Conservation (phyloP, 2,329 filamentous ascomycete species). For the Nannizzia gypsea region DNA sequence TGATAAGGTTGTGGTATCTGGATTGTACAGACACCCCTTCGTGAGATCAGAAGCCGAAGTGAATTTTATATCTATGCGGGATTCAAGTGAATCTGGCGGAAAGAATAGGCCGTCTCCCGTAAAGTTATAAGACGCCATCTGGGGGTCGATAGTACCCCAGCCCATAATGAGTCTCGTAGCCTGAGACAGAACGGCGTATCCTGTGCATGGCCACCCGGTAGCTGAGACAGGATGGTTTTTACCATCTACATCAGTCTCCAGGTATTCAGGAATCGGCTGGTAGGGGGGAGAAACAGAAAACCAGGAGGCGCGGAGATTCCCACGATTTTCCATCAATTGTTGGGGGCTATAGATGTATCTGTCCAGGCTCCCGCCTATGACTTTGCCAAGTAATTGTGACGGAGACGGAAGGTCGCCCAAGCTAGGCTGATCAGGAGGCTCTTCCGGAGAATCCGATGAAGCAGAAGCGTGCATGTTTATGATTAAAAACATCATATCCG, state of each 20-base stretch:
- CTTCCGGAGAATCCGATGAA: constrained; percentile 30
- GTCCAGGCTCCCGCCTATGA: constrained; percentile 39
- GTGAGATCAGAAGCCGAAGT: constrained; percentile 32
- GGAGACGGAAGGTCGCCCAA: constrained; percentile 35
- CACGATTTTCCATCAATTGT: constrained; percentile 40
- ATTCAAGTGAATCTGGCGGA: constrained; percentile 33
- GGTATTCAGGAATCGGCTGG: constrained; percentile 43
- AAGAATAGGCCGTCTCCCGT: constrained; percentile 45
- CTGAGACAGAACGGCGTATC: constrained; percentile 44
- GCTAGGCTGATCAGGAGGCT: constrained; percentile 31
- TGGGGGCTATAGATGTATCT: constrained; percentile 44
- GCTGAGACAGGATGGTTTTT: constrained; percentile 36
- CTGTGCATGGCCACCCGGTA: constrained; percentile 54
- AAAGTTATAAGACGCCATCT: constrained; percentile 47
- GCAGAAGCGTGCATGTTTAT: constrained; percentile 50
- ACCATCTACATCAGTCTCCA: constrained; percentile 29
- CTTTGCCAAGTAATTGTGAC: constrained; percentile 35
- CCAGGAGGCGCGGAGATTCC: constrained; percentile 49
- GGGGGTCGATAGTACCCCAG: constrained; percentile 46
- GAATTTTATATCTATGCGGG: constrained; percentile 24
- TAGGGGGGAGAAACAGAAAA: constrained; percentile 33
- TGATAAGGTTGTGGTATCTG: constrained; percentile 31
- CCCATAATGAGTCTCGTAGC: constrained; percentile 44
- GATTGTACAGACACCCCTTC: constrained; percentile 44
- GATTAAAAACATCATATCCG: constrained; percentile 42